Base-by-base conservation (phyloP, 345 rosid genomes). In the Camelina sativa region DNA sequence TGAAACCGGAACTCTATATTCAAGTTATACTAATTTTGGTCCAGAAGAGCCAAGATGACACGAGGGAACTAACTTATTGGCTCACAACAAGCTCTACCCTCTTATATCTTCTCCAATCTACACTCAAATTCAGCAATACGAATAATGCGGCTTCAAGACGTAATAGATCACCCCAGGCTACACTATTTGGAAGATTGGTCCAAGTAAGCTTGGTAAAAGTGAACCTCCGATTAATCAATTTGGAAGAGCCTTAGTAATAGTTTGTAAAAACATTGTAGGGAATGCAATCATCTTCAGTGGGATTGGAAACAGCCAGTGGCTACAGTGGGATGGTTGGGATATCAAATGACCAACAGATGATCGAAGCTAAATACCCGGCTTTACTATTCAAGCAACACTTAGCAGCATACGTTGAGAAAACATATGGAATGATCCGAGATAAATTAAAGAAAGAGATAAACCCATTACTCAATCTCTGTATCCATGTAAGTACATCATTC, bases 361-460 rank as follows among this genome's bases (percentile, higher is more conserved):
- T 88, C 12, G 93, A 88, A 69, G 93, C 93, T 54, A 88, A 88
- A 80, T 88, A 85, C 59, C 93, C 93, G 41, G 90, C 90, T 48
- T 72, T 88, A 65, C 86, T 86, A 25, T 88, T 88, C 70, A 88
- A 88, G 82, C 93, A 88, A 73, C 93, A 88, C 79, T 65, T 88
- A 71, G 85, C 93, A 7, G 93, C 93, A 69, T 85, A 78, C 62
- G 85, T 86, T 34, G 93, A 88, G 84, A 88, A 88, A 79, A 78
- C 84, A 71, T 88, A 86, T 60, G 93, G 90, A 65, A 69, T 86
- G 84, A 85, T 86, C 69, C 80, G 89, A 62, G 93, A 86, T 70
- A 73, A 62, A 67, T 69, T 88, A n/a, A 88, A 86, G 84, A 88
- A 86, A 75, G 87, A 88, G 78, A 85, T 88, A 40, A 73, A 84